Evolutionary conservation across 1,139 yeast species (phyloP), one percentile per base, ranked within the genome.

Genomic region (Candida sanyaensis): DNA sequence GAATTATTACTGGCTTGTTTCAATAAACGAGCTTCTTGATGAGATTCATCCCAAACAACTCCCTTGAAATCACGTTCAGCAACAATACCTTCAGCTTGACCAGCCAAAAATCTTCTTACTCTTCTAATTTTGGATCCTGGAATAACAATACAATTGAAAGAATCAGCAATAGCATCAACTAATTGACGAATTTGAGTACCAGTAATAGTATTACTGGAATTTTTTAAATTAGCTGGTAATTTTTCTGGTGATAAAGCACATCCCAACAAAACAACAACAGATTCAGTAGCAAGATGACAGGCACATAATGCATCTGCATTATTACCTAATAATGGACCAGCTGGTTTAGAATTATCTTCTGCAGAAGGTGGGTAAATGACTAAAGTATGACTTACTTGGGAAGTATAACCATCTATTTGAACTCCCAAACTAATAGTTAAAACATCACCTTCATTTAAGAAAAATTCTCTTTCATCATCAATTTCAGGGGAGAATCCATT

Each of bases 121-220:
- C 97, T 81, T 71, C 99, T 85, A 38, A 93, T 88, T 64, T 90
- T 86, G 37, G 97, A 88, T 0, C 97, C 96, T 40, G 98, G 98
- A 37, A 88, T 88, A 51, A 93, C 90, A 47, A 77, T 77, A 74
- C 96, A 90, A 65, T 86, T 83, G 72, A 84, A 93, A 1, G 87
- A 76, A 52, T 78, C 78, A 24, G 97, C 98, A 61, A 93, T 78
- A 23, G 83, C 77, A 63, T 93, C 96, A 26, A 91, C 97, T 44
- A 91, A 70, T 32, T 73, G 66, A 66, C 96, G 83, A 51, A 93
- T 84, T 55, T 80, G 69, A 13, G 76, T 61, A 45, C 97, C 97
- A 36, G 84, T 84, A 42, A 92, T 78, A 33, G 61, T 59, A 38
- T 59, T 61, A 17, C 61, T 61, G 21, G 56, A 54, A 51, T 63